Percentiles rank a stretch among this genome's conserved stretches.
Evolutionary conservation across 768 basidiomycete genomes (phyloP).

Genomic region (Xerocomus brunneocitrinus): DNA sequence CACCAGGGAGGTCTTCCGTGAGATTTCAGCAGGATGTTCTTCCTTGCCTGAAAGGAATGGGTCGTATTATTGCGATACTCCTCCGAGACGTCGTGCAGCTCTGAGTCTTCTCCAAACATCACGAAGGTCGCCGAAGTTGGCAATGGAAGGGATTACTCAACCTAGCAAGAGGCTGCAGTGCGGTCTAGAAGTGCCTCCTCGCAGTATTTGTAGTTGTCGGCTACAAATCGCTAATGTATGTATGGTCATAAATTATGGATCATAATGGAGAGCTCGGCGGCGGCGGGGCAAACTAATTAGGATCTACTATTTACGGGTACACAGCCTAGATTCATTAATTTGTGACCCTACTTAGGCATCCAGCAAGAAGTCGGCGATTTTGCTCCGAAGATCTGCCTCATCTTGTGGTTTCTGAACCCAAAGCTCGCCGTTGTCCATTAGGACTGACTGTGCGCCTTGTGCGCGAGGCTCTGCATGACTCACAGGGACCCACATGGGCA

Average conservation of each 20-base stretch:
- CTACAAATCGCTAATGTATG: constrained; percentile 12
- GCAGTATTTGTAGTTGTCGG: constrained; percentile 30
- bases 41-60: constrained; percentile 34
- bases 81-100: constrained; percentile 17
- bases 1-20: constrained; percentile 87
- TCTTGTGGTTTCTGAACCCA: constrained; percentile 31
- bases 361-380: constrained; percentile 38
- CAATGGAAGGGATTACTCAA: not conserved
- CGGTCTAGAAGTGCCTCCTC: not conserved
- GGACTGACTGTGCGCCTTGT: not conserved
- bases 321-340: not conserved
- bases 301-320: not conserved
- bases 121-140: not conserved
- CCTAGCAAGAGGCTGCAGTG: not conserved
- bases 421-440: constrained; percentile 23
- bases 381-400: constrained; percentile 34
- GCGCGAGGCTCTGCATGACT: not conserved
- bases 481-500: constrained; percentile 34
- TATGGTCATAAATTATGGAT: not conserved
- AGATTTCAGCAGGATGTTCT: constrained; percentile 77
- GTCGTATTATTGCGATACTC: constrained; percentile 15
- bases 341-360: constrained; percentile 9
- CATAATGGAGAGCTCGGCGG: not conserved
- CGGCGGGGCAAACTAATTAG: not conserved
- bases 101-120: constrained; percentile 29